Conservation (phyloP, 73 alveolate genomes). For the Stentor roeselii region DNA sequence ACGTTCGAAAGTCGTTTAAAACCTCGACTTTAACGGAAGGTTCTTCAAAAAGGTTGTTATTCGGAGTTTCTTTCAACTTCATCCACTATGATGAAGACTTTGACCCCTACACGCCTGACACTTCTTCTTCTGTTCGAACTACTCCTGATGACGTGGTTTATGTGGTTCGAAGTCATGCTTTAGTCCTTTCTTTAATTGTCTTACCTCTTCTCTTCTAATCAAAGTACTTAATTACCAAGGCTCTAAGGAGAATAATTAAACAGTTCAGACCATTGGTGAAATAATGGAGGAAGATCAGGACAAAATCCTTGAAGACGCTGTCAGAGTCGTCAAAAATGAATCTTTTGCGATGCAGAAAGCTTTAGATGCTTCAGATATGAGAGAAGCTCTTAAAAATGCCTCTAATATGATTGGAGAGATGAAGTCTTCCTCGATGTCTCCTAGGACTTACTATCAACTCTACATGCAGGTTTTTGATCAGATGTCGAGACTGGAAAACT, state of each 20-base stretch:
- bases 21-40: too few relatives aligned
- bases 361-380: slow-evolving; percentile 76
- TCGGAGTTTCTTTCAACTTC: too few relatives aligned
- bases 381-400: slow-evolving; percentile 92
- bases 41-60: too few relatives aligned
- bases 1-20: not conserved
- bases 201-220: not conserved
- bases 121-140: not conserved
- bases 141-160: too few relatives aligned
- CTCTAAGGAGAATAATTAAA: not conserved
- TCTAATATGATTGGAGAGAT: slow-evolving; percentile 91
- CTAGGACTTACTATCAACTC: slow-evolving; percentile 34
- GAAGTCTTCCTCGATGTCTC: slow-evolving; percentile 32
- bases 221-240: too few relatives aligned
- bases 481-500: slow-evolving; percentile 75
- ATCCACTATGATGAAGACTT: not conserved
- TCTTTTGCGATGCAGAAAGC: slow-evolving; percentile 88
- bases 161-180: too few relatives aligned
- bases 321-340: slow-evolving; percentile 82
- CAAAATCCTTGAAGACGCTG: slow-evolving; percentile 80
- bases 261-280: not conserved
- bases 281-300: slow-evolving; percentile 93
- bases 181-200: not conserved
- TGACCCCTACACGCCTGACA: not conserved
- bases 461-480: slow-evolving; percentile 92